Evolutionary conservation across 257 asterid species (phyloP), one percentile per base, ranked within the genome.

Genomic region (Solanum pinnatisectum): DNA sequence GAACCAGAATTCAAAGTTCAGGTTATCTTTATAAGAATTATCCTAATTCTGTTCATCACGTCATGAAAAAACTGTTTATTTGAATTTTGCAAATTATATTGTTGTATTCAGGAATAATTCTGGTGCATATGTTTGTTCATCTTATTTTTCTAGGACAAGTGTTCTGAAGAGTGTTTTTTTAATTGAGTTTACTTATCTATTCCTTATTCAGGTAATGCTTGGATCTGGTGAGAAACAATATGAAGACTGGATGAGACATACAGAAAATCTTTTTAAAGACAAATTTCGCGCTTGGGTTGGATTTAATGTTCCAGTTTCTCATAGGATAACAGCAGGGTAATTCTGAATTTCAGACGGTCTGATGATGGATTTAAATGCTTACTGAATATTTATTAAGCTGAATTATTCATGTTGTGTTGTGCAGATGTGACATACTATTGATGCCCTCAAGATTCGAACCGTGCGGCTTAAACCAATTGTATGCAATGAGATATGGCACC

Each of bases 391-490:
- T 60, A 65, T 56, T 25, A 68, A 32, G 65, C 60, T 14, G 44
- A 49, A 52, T 44, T 87, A 39, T 77, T 91, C 32, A 86, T 60
- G 42, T 37, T 84, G 76, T 23, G 37, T 33, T 36, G 84, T 90
- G 93, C 98, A 96, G 99, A 25, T 96, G 99, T 82, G 99, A 97
- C 93, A 96, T 97, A 86, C 88, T 97, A 52, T 77, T 90, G 37
- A 97, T 97, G 99, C 99, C 99, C 86, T 97, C 99, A 83, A 93
- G 99, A 94, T 97, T 97, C 68, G 99, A 97, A 84, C 99, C 99
- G 3, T 97, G 99, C 79, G 99, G 99, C 88, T 91, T 97, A 77
- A 97, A 95, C 92, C 99, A 97, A 89, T 74, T 97, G 89, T 97
- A 97, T 71, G 99, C 99, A 39, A 96, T 97, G 99, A 92, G 92